Percentiles rank a stretch among this genome's conserved stretches.
Evolutionary conservation across 805 yeast genomes (phyloP).

Genomic region (Candida tammaniensis): DNA sequence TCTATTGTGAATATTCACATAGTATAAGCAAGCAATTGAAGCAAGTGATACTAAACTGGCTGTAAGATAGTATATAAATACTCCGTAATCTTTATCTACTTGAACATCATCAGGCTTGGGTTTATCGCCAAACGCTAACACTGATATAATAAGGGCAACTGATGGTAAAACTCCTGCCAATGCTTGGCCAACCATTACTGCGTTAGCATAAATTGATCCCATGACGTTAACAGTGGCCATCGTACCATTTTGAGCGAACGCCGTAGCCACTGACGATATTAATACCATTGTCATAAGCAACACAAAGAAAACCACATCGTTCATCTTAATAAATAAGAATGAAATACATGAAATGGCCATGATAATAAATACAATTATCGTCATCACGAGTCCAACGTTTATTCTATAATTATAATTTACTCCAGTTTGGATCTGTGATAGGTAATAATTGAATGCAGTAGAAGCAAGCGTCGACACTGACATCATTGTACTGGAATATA

Average conservation of each 20-base stretch:
- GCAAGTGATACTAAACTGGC: constrained; percentile 47
- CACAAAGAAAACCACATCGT: constrained; percentile 44
- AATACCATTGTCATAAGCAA: constrained; percentile 62
- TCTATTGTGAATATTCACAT: constrained; percentile 28
- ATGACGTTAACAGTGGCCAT: constrained; percentile 81
- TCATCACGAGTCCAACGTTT: constrained; percentile 55
- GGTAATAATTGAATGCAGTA: constrained; percentile 52
- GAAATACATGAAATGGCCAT: constrained; percentile 53
- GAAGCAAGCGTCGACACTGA: constrained; percentile 73
- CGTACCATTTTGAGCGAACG: constrained; percentile 84
- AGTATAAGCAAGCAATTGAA: constrained; percentile 39
- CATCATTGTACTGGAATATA: constrained; percentile 86
- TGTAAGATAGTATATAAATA: constrained; percentile 47
- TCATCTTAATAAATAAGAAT: constrained; percentile 30
- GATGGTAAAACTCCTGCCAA: constrained; percentile 92
- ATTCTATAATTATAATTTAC: constrained; percentile 59
- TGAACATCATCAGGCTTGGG: constrained; percentile 19
- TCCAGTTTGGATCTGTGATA: constrained; percentile 65
- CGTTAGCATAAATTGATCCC: constrained; percentile 80
- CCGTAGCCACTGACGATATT: constrained; percentile 69
- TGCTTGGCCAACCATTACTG: constrained; percentile 92
- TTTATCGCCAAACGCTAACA: constrained; percentile 39
- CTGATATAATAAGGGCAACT: constrained; percentile 57
- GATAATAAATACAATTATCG: constrained; percentile 53
- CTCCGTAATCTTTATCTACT: constrained; percentile 35